Percentiles rank a stretch among this genome's conserved stretches.
phyloP scores from a whole-genome alignment of 805 yeast genomes.

The Komagataella mondaviorum region DNA sequence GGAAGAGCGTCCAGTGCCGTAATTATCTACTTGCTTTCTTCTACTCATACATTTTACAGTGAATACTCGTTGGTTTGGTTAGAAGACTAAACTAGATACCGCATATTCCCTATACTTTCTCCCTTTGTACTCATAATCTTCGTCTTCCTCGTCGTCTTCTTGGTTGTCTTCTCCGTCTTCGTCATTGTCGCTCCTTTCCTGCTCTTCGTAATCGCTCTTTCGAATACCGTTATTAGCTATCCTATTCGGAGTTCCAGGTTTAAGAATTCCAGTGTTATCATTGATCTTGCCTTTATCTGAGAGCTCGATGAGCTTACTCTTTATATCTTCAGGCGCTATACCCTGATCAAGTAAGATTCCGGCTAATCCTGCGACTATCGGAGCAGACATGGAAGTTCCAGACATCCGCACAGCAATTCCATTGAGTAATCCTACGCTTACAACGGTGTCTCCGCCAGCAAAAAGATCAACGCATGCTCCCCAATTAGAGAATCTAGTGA shows the following conservation, averaged over 20 bases:
- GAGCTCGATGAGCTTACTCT: conserved; percentile 24
- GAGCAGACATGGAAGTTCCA: conserved; percentile 79
- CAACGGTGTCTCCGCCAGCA: conserved; percentile 67
- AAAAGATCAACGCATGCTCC: conserved; percentile 83
- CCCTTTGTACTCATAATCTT: not conserved
- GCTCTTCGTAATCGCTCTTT: conserved; percentile 1
- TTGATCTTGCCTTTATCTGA: conserved; percentile 37
- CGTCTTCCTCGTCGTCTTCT: not conserved
- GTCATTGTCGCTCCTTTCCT: conserved; percentile 1
- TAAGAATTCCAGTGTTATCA: conserved; percentile 25
- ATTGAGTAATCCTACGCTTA: conserved; percentile 32
- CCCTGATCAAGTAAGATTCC: conserved; percentile 45
- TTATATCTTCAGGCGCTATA: conserved; percentile 25
- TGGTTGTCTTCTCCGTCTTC: not conserved
- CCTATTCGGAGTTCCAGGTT: conserved; percentile 47
- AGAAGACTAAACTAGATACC: not conserved
- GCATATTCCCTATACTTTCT: not conserved
- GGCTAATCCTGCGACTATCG: conserved; percentile 54
- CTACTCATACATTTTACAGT: not conserved
- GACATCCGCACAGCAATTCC: conserved; percentile 22
- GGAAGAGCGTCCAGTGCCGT: too few species aligned
- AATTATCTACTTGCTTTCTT: not conserved
- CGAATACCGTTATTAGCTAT: conserved; percentile 22
- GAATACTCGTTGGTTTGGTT: not conserved
- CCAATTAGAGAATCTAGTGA: conserved; percentile 83